A percentile compares a stretch with the other conserved stretches of the same genome.
Conservation (phyloP, 2,329 filamentous ascomycete genomes). For the Scedosporium apiospermum region DNA sequence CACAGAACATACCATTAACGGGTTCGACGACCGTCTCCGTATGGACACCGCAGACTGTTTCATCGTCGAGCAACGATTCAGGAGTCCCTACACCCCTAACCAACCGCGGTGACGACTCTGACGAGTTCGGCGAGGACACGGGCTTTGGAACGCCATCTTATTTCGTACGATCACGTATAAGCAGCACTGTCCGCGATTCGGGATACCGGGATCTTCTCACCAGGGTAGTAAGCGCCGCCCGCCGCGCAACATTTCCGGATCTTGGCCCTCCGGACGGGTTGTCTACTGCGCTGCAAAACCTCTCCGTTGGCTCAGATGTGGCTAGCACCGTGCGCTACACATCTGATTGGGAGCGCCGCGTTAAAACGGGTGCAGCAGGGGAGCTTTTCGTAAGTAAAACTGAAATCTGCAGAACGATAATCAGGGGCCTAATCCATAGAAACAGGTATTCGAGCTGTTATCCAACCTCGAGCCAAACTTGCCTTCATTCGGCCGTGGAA, state of each 20-base stretch:
- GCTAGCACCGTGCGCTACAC: background rate
- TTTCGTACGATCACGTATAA: too few relatives aligned
- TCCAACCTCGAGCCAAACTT: conserved; percentile 16
- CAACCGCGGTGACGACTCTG: conserved; percentile 1
- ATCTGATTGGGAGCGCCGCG: background rate
- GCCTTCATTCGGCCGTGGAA: conserved; percentile 24
- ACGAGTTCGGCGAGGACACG: background rate
- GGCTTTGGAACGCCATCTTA: too few relatives aligned
- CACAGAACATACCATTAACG: too few relatives aligned
- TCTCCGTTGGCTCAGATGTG: background rate
- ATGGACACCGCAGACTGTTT: background rate
- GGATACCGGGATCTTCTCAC: too few relatives aligned
- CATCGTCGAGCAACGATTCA: too few relatives aligned
- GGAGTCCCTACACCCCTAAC: background rate
- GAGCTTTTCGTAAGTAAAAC: conserved; percentile 1
- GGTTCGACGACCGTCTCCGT: background rate
- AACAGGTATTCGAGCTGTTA: conserved; percentile 32
- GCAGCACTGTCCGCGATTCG: too few relatives aligned
- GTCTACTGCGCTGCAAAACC: too few relatives aligned
- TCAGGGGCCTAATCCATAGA: too few relatives aligned
- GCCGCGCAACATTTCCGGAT: too few relatives aligned
- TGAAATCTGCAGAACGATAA: background rate
- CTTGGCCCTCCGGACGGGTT: too few relatives aligned
- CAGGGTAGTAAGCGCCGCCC: too few relatives aligned
- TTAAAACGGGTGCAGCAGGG: background rate